Percentiles rank a stretch among this genome's conserved stretches.
These are phyloP conservation scores for Byssochlamys sp. DNA, from an alignment of 2,329 filamentous ascomycete species.

Conservation along the genomic window DNA sequence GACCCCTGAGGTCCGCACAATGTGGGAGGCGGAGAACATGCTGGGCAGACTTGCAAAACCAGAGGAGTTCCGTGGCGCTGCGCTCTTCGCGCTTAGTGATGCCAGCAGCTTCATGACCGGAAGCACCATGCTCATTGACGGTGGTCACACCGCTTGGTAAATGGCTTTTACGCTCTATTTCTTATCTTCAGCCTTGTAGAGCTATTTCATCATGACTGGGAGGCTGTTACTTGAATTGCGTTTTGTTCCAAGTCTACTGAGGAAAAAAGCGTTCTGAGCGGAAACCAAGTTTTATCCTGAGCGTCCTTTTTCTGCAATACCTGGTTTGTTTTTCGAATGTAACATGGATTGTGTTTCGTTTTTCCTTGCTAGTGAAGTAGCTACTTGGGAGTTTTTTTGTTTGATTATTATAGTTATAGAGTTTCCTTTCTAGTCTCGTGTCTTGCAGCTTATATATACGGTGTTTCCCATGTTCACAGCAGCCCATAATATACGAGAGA, in stretches of 20 bases:
- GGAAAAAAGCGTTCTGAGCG: background rate
- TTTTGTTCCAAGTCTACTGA: background rate
- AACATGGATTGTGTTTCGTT: background rate
- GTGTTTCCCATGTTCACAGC: too few relatives aligned
- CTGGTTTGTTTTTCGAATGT: background rate
- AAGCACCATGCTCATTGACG: slow-evolving; percentile 60
- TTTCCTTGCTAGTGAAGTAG: background rate
- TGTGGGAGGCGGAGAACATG: slow-evolving; percentile 41
- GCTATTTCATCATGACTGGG: background rate
- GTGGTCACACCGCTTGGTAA: slow-evolving; percentile 51
- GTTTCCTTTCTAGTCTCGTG: background rate
- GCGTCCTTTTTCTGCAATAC: background rate
- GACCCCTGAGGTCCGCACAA: slow-evolving; percentile 51
- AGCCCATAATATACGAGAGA: background rate
- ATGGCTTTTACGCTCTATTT: background rate
- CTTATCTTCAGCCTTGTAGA: too few relatives aligned
- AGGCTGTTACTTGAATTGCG: background rate
- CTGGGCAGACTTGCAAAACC: slow-evolving; percentile 46
- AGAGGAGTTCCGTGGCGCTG: slow-evolving; percentile 55
- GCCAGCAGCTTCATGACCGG: slow-evolving; percentile 64
- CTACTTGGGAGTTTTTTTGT: background rate
- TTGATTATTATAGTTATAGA: background rate
- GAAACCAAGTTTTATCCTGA: background rate
- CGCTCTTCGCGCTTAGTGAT: slow-evolving; percentile 57
- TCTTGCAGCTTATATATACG: background rate